Conservation (phyloP, 257 asterid species). For the Solanum sejunctum region DNA sequence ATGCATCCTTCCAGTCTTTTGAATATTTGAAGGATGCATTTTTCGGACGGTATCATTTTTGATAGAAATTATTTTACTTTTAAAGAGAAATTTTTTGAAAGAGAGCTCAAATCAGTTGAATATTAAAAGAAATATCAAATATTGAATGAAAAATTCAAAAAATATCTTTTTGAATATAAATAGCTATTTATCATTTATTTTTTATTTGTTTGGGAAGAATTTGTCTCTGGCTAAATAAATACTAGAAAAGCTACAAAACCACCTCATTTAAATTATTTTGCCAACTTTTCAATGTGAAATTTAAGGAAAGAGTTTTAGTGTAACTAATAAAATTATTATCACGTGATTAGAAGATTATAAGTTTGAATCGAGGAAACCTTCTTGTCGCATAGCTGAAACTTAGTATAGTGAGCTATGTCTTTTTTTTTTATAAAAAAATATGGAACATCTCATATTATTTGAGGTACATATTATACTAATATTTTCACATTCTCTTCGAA, state of each 20-base stretch:
- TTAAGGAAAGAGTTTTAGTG: rapidly evolving
- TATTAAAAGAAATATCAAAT: too few relatives aligned
- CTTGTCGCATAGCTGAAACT: background rate
- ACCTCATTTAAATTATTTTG: background rate
- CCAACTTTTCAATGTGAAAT: background rate
- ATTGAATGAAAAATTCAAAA: too few relatives aligned
- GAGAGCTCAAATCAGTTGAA: too few relatives aligned
- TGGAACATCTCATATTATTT: background rate
- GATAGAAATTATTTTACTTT: too few relatives aligned
- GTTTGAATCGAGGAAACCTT: background rate
- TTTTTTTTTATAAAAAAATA: background rate
- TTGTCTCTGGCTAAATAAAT: background rate
- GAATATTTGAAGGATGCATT: background rate
- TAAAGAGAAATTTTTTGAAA: too few relatives aligned
- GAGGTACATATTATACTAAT: background rate
- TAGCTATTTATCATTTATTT: background rate
- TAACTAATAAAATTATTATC: background rate
- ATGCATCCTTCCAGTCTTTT: background rate
- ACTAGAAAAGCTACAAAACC: background rate
- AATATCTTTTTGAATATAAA: background rate
- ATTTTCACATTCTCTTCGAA: background rate
- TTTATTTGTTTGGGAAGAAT: background rate
- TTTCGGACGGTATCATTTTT: too few relatives aligned
- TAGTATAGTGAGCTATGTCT: background rate
- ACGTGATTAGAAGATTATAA: background rate